Evolutionary conservation across 2,329 filamentous ascomycete genomes (phyloP).

Genomic region (Fusarium aywerte): DNA sequence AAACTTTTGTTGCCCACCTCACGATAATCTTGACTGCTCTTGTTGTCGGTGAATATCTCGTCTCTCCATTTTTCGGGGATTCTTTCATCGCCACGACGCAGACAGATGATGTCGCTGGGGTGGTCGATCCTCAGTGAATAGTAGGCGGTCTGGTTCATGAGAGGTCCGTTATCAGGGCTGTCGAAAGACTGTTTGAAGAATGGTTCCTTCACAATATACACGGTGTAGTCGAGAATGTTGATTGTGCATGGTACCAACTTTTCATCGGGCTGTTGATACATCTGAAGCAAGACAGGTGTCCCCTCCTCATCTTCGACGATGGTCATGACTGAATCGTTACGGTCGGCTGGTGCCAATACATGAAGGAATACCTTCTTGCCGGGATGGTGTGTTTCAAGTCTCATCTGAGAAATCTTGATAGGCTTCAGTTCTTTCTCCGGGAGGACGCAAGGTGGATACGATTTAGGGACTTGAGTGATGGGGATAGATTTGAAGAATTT

Average conservation of each 20-base stretch:
- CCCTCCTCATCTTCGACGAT: not conserved
- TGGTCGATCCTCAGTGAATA: conserved; percentile 2
- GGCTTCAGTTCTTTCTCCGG: not conserved
- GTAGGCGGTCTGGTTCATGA: not conserved
- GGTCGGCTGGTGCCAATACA: not conserved
- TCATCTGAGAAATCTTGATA: not conserved
- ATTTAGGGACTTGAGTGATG: not conserved
- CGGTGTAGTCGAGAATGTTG: not conserved
- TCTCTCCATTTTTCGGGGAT: not conserved
- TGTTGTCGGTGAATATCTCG: accelerated
- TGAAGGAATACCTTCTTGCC: not conserved
- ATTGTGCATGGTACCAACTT: not conserved
- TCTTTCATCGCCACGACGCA: not conserved
- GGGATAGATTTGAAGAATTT: accelerated
- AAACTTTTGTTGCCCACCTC: not conserved
- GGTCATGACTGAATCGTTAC: not conserved
- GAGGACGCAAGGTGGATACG: conserved; percentile 12
- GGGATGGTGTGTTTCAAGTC: not conserved
- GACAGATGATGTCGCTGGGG: not conserved
- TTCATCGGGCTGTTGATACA: not conserved
- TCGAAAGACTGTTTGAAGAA: not conserved
- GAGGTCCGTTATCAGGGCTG: not conserved
- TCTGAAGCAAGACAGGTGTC: not conserved
- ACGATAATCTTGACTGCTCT: not conserved
- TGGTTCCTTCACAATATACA: conserved; percentile 1